A percentile compares a stretch with the other conserved stretches of the same genome.
Evolutionary conservation across 352 stramenopile species (phyloP).

Genomic region (Phytophthora cajani): DNA sequence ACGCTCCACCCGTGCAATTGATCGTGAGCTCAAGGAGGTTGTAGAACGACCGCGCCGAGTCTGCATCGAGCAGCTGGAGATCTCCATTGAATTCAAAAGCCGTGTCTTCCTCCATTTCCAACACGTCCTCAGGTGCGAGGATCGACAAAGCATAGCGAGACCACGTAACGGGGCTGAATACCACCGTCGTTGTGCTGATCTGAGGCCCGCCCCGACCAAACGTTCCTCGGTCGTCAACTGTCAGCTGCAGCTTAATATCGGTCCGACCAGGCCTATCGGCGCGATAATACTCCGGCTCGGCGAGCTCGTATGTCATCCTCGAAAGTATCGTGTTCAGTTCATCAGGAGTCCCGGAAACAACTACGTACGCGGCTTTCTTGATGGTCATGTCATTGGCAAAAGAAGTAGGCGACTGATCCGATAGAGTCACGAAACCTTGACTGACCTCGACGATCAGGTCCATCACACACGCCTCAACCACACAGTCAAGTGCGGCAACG

Average conservation of each 20-base stretch:
- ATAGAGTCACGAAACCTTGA: slow-evolving; percentile 47
- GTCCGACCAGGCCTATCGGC: slow-evolving; percentile 25
- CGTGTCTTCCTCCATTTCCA: slow-evolving; percentile 51
- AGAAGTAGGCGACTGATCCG: slow-evolving; percentile 16
- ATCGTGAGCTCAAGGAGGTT: slow-evolving; percentile 47
- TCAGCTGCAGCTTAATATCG: slow-evolving; percentile 56
- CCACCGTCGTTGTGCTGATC: slow-evolving; percentile 40
- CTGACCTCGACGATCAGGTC: slow-evolving; percentile 63
- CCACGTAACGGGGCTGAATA: slow-evolving; percentile 42
- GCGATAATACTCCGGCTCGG: slow-evolving; percentile 32
- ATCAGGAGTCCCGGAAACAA: slow-evolving; percentile 38
- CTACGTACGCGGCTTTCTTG: slow-evolving; percentile 33
- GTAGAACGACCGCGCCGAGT: slow-evolving; percentile 26
- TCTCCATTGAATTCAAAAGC: slow-evolving; percentile 36
- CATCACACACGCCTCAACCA: slow-evolving; percentile 42
- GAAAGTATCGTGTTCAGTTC: slow-evolving; percentile 53
- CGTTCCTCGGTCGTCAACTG: slow-evolving; percentile 62
- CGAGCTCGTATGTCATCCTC: slow-evolving; percentile 58
- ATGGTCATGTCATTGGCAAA: slow-evolving; percentile 27
- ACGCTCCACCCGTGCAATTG: slow-evolving; percentile 29
- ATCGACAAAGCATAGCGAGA: slow-evolving; percentile 35
- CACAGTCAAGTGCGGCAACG: slow-evolving; percentile 25
- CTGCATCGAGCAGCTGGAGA: slow-evolving; percentile 40
- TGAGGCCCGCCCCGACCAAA: slow-evolving; percentile 59
- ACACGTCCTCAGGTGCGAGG: slow-evolving; percentile 29